phyloP scores from a whole-genome alignment of 2,329 filamentous ascomycete species.

The Achaetomium macrosporum region DNA sequence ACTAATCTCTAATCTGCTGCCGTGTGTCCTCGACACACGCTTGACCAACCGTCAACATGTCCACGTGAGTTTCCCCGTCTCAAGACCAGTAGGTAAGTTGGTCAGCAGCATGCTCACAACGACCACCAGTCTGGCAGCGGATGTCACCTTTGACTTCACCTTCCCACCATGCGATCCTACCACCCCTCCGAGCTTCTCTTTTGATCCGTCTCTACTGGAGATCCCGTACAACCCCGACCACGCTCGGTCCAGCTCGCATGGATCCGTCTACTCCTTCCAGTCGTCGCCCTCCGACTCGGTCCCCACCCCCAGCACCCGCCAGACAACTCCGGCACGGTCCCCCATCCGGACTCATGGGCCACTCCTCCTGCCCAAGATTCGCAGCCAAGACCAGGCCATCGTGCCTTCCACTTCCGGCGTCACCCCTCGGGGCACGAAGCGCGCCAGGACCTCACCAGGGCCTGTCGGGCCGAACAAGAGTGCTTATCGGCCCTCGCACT shows the following conservation, averaged over 20 bases:
- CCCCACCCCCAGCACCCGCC: constrained; percentile 48
- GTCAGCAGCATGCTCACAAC: constrained; percentile 15
- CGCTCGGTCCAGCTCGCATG: constrained; percentile 58
- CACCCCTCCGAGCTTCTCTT: constrained; percentile 48
- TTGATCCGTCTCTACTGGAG: constrained; percentile 52
- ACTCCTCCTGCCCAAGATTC: constrained; percentile 76
- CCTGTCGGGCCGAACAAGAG: constrained; percentile 27
- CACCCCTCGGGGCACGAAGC: constrained; percentile 46
- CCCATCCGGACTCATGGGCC: constrained; percentile 75
- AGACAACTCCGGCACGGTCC: constrained; percentile 63
- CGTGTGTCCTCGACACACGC: constrained; percentile 23
- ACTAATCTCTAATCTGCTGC: constrained; percentile 26
- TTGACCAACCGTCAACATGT: constrained; percentile 32
- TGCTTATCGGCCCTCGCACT: constrained; percentile 42
- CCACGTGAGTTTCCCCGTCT: constrained; percentile 34
- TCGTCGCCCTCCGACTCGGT: constrained; percentile 61
- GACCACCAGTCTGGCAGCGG: constrained; percentile 51
- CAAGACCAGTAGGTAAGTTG: background rate
- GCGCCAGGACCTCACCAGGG: constrained; percentile 49
- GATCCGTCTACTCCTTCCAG: constrained; percentile 62
- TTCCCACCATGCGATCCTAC: constrained; percentile 49
- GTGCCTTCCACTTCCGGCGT: constrained; percentile 54
- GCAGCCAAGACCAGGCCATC: constrained; percentile 74
- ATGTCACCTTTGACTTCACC: constrained; percentile 56
- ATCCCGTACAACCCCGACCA: constrained; percentile 50